phyloP scores from a whole-genome alignment of 805 yeast species.

The Cephaloascus albidus region DNA sequence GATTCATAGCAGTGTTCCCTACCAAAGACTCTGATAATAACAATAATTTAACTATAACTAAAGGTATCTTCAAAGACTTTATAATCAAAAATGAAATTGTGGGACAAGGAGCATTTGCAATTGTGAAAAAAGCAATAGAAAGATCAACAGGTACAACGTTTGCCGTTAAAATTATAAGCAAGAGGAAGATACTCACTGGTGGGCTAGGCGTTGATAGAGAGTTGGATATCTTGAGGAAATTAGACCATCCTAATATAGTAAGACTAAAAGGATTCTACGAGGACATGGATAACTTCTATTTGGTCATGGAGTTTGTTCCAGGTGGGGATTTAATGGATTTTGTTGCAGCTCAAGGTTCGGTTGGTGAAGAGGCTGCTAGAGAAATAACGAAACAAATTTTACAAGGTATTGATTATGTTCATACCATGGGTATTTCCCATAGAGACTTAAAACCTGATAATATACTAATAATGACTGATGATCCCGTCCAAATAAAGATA shows the following conservation, averaged over 20 bases:
- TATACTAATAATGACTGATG: slow-evolving; percentile 80
- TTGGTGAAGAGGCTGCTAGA: slow-evolving; percentile 84
- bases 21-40: background rate
- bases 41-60: slow-evolving; percentile 14
- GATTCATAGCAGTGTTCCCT: slow-evolving; percentile 43
- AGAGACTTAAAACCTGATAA: slow-evolving; percentile 96
- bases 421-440: slow-evolving; percentile 85
- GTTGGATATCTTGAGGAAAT: slow-evolving; percentile 63
- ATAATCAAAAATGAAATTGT: slow-evolving; percentile 77
- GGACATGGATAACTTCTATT: slow-evolving; percentile 69
- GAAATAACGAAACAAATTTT: slow-evolving; percentile 81
- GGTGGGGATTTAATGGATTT: slow-evolving; percentile 99
- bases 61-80: slow-evolving; percentile 62
- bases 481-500: slow-evolving; percentile 85
- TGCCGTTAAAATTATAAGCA: slow-evolving; percentile 86
- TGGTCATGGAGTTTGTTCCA: slow-evolving; percentile 92
- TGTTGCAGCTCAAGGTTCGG: slow-evolving; percentile 85
- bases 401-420: slow-evolving; percentile 81
- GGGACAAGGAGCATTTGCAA: slow-evolving; percentile 98
- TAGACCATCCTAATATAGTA: slow-evolving; percentile 83
- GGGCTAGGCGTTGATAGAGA: slow-evolving; percentile 84
- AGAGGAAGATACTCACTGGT: slow-evolving; percentile 68
- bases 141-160: slow-evolving; percentile 75
- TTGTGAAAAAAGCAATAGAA: slow-evolving; percentile 85
- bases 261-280: slow-evolving; percentile 76